phyloP scores from a whole-genome alignment of 768 basidiomycete genomes.

The Candolleomyces efflorescens region DNA sequence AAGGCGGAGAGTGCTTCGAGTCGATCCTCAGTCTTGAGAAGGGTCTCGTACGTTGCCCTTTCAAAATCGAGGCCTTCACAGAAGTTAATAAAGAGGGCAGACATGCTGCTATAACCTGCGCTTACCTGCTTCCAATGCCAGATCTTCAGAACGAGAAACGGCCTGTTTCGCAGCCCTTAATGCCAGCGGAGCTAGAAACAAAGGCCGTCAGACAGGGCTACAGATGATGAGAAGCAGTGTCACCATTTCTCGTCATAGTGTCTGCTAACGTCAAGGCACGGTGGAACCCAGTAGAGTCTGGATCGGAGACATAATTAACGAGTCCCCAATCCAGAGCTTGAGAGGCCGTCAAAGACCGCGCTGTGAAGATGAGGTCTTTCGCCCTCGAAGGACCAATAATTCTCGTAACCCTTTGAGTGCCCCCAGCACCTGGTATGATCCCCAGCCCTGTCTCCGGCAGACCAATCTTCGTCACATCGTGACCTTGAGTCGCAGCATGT shows the following conservation, averaged over 20 bases:
- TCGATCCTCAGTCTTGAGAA: slow-evolving; percentile 73
- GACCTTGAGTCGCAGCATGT: slow-evolving; percentile 32
- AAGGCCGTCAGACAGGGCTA: neutral
- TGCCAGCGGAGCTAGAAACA: slow-evolving; percentile 68
- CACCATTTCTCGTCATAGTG: slow-evolving; percentile 66
- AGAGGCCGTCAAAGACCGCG: slow-evolving; percentile 56
- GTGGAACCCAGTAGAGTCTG: slow-evolving; percentile 60
- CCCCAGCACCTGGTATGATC: slow-evolving; percentile 90
- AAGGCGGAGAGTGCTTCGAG: slow-evolving; percentile 84
- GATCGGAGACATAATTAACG: slow-evolving; percentile 72
- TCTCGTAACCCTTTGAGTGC: slow-evolving; percentile 79
- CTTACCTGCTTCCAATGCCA: slow-evolving; percentile 72
- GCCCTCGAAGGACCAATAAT: slow-evolving; percentile 76
- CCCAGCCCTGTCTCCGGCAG: slow-evolving; percentile 76
- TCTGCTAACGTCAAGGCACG: slow-evolving; percentile 67
- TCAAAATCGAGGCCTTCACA: slow-evolving; percentile 84
- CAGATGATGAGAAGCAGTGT: slow-evolving; percentile 4
- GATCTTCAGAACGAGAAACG: slow-evolving; percentile 74
- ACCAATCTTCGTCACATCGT: slow-evolving; percentile 77
- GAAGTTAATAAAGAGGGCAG: neutral
- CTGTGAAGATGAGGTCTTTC: slow-evolving; percentile 86
- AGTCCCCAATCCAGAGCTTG: slow-evolving; percentile 76
- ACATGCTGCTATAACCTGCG: neutral
- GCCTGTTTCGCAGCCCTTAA: slow-evolving; percentile 86
- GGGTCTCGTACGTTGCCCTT: slow-evolving; percentile 75